Evolutionary conservation across 176 grass and related monocot species (phyloP).

Genomic region (Neostapfia colusana): DNA sequence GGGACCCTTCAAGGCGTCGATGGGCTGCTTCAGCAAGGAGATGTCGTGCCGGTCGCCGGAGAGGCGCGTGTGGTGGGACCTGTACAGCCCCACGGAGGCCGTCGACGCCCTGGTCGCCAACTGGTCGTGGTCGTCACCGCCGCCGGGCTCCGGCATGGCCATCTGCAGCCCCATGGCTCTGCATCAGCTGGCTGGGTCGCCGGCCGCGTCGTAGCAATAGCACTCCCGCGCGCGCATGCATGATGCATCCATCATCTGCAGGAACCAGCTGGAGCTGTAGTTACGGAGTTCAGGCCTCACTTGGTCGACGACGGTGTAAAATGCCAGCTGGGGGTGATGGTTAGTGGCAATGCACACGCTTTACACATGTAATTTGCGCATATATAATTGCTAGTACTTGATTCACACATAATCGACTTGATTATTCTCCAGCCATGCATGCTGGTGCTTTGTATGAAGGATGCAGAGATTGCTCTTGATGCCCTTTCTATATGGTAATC

Average conservation of each 20-base stretch:
- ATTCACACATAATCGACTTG: too few species aligned
- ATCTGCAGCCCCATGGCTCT: slow-evolving; percentile 13
- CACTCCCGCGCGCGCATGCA: too few species aligned
- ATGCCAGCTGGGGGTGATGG: too few species aligned
- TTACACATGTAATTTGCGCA: too few species aligned
- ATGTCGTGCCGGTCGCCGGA: slow-evolving; percentile 27
- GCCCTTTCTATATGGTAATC: slow-evolving; percentile 70
- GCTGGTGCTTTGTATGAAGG: slow-evolving; percentile 60
- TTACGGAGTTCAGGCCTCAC: too few species aligned
- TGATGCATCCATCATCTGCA: too few species aligned
- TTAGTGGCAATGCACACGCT: too few species aligned
- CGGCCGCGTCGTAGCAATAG: neutral
- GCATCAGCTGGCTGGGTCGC: slow-evolving; percentile 13
- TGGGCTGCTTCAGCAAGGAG: slow-evolving; percentile 33
- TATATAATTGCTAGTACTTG: too few species aligned
- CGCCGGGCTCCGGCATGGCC: neutral
- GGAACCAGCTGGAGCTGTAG: too few species aligned
- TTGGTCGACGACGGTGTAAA: too few species aligned
- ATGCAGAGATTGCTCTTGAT: slow-evolving; percentile 64
- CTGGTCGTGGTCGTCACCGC: slow-evolving; percentile 1
- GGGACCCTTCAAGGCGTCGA: neutral
- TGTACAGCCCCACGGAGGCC: slow-evolving; percentile 11
- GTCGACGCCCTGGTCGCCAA: neutral
- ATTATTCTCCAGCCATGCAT: neutral
- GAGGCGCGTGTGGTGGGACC: slow-evolving; percentile 30